Evolutionary conservation across 2,329 filamentous ascomycete species (phyloP).

Genomic region (Neonectria sp.): DNA sequence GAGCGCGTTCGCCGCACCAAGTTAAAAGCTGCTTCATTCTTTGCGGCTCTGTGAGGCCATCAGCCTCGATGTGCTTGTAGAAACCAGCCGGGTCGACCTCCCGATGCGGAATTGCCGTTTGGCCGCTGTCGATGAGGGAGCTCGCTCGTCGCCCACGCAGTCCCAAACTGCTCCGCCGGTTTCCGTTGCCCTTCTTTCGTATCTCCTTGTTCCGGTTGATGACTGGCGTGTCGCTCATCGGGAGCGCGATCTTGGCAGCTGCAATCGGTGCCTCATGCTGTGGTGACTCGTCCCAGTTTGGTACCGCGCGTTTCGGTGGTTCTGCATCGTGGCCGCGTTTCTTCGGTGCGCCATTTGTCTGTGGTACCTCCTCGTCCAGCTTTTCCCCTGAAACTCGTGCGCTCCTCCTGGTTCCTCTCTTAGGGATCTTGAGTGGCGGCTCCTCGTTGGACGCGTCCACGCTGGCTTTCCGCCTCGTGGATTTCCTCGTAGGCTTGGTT

Average conservation of each 20-base stretch:
- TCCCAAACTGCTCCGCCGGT: slow-evolving; percentile 88
- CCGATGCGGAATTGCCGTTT: slow-evolving; percentile 86
- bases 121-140: slow-evolving; percentile 91
- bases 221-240: slow-evolving; percentile 92
- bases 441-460: slow-evolving; percentile 57
- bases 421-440: slow-evolving; percentile 55
- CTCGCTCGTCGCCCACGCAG: slow-evolving; percentile 92
- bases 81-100: slow-evolving; percentile 88
- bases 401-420: slow-evolving; percentile 59
- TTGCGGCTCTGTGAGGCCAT: slow-evolving; percentile 83
- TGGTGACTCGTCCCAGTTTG: slow-evolving; percentile 45
- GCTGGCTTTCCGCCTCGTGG: slow-evolving; percentile 58
- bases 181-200: slow-evolving; percentile 82
- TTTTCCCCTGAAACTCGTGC: slow-evolving; percentile 61
- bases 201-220: slow-evolving; percentile 96
- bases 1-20: slow-evolving; percentile 93
- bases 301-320: slow-evolving; percentile 35
- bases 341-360: slow-evolving; percentile 48
- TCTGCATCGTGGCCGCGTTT: slow-evolving; percentile 41
- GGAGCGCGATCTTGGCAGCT: slow-evolving; percentile 81
- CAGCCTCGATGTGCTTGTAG: slow-evolving; percentile 94
- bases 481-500: slow-evolving; percentile 46
- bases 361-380: slow-evolving; percentile 43
- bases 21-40: slow-evolving; percentile 95
- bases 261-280: slow-evolving; percentile 52